A percentile compares a stretch with the other conserved stretches of the same genome.
phyloP scores from a whole-genome alignment of 257 asterid species.

The Solanum corneliomulleri region DNA sequence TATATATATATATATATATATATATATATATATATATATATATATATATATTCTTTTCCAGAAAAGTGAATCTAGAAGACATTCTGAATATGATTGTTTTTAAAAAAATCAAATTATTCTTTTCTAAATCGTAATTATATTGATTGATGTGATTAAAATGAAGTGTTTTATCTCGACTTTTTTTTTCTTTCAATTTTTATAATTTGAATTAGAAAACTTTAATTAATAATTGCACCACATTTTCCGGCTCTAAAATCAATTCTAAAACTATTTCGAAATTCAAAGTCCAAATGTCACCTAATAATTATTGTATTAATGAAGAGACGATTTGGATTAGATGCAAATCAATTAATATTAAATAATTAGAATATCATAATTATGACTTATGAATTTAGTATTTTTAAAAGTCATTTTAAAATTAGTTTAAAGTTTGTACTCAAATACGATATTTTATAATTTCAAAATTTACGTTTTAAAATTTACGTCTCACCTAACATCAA shows the following conservation, averaged over 20 bases:
- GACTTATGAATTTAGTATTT: too few relatives aligned
- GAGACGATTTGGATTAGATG: not conserved
- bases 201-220: too few relatives aligned
- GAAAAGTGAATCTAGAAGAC: not conserved
- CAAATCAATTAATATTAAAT: not conserved
- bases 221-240: not conserved
- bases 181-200: not conserved
- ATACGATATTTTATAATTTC: not conserved
- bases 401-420: too few relatives aligned
- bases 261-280: not conserved
- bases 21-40: not conserved
- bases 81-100: not conserved
- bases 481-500: not conserved
- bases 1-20: not conserved
- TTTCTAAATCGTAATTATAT: not conserved
- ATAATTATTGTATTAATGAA: too few relatives aligned
- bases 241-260: not conserved
- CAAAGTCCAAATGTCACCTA: not conserved
- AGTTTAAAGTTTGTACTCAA: too few relatives aligned
- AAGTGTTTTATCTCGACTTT: not conserved
- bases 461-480: not conserved
- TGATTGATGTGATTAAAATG: not conserved
- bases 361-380: not conserved
- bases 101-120: not conserved
- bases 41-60: not conserved